These are phyloP conservation scores for Dittrichia graveolens DNA, from an alignment of 129 eudicot genomes.

Conservation along the genomic window DNA sequence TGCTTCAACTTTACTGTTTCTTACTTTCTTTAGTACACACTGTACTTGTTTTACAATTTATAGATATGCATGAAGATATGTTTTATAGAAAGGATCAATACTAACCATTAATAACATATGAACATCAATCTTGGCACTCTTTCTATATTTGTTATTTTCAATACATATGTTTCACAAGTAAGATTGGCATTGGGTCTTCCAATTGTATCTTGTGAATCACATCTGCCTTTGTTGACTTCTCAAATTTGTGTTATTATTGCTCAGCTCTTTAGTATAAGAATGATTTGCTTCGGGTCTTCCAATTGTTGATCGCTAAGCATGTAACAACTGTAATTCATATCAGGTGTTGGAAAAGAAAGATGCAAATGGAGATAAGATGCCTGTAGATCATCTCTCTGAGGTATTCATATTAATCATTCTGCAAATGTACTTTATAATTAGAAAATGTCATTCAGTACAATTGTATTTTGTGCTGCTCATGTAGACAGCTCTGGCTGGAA, in stretches of 20 bases:
- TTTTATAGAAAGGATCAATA: neutral
- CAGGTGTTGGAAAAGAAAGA: slow-evolving; percentile 75
- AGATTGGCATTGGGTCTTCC: too few relatives aligned
- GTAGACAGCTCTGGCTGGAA: slow-evolving; percentile 35
- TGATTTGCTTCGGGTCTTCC: neutral
- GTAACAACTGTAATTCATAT: slow-evolving; percentile 8
- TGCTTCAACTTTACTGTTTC: neutral
- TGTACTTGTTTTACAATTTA: neutral
- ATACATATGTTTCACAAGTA: neutral
- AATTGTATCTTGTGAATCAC: too few relatives aligned
- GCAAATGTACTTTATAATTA: neutral
- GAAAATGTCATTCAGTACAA: slow-evolving; percentile 12
- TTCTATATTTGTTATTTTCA: neutral
- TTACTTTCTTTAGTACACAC: neutral
- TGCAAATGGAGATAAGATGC: slow-evolving; percentile 45
- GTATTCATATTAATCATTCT: slow-evolving; percentile 38
- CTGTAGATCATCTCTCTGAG: slow-evolving; percentile 70
- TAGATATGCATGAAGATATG: neutral
- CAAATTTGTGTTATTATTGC: neutral
- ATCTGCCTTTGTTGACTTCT: neutral
- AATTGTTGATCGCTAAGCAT: slow-evolving; percentile 5
- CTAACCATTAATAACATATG: neutral
- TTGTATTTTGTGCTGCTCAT: slow-evolving; percentile 33
- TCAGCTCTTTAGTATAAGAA: neutral
- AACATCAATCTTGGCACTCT: neutral